Evolutionary conservation across 176 grass and related monocot genomes (phyloP), one percentile per base, ranked within the genome.

Genomic region (Dendrocalamus sinicus): DNA sequence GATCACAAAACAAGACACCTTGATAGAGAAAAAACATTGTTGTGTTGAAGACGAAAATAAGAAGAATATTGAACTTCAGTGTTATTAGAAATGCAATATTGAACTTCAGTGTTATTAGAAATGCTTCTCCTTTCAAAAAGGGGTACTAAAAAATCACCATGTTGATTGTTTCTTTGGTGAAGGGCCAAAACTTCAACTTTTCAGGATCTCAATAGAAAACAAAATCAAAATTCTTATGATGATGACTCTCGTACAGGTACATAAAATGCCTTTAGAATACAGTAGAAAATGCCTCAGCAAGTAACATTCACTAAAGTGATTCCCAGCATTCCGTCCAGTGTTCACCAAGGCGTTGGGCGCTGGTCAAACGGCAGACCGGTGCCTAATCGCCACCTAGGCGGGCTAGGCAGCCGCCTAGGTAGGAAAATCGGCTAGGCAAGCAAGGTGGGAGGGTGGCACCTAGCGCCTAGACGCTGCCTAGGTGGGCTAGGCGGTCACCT

Each of bases 21-120:
- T 46, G 8, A 48, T 45, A 7, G 41, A 50, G 39, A 32, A 59
- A 74, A 67, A 55, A 43, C 17, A 22, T 52, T 6, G 41, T 40
- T 22, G 8, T 9, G 39, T 41, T 67, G 12, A 67, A 75, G 20
- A 67, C 10, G 23, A 22, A 19, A 69, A 84, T 53, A 6, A 54
- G 11, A 75, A 54, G 2, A 84, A 61, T 23, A 61, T 48, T 52
- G 46, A 41, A 75, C 17, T 4, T 46, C 19, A 46, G 24, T 61
- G 11, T 30, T 63, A 20, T 78, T n/a, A n/a, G n/a, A n/a, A n/a
- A n/a, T n/a, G n/a, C n/a, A 84, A 61, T 23, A 61, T 48, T 52
- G 46, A 41, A 75, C 17, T 4, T 46, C 19, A 46, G 24, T 61
- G 11, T 30, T 63, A 20, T 78, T 20, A 37, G 12, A 59, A 59